Base-by-base conservation (phyloP, 352 stramenopile species). In the Pythium utonaiense region DNA sequence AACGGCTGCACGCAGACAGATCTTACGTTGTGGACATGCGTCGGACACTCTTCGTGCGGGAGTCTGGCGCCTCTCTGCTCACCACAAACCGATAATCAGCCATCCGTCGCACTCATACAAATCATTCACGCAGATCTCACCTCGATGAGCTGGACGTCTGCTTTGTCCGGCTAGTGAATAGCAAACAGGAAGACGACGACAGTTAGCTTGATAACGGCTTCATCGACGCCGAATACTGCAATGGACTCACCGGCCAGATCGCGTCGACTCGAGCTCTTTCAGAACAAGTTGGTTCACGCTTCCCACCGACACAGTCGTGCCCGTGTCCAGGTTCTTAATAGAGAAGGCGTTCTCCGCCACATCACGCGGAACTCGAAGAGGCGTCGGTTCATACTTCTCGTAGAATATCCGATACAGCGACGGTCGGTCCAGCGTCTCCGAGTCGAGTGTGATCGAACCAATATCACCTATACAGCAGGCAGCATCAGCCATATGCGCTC, bases 321-420 rank as follows among this genome's bases (percentile, higher is more conserved):
- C 83, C 2, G 73, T 92, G 68, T 95, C 83, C 30, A 95, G 54
- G 51, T 95, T 93, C 57, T 83, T 91, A 54, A 93, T 83, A 34
- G 80, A 88, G 31, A 95, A 76, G 16, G 66, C 77, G 36, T 80
- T 83, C 68, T 92, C 83, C 19, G 73, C 69, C 16, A 85, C 75
- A 17, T 81, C 73, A 0, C 57, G 34, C 9, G 81, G 77, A 19
- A 91, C 53, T 21, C 82, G 69, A 38, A 90, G 69, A 0, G 79
- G 83, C 34, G 73, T 89, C 1, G 83, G 82, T 66, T 92, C 80
- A 44, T 95, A 93, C 62, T 93, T 93, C 34, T 95, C 86, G 59
- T 93, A 93, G 48, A 93, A 88, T 41, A 95, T 84, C 54, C 83
- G 82, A 73, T 93, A 95, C 22, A 93, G 57, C 22, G 83, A 93